Evolutionary conservation across 2,329 filamentous ascomycete genomes (phyloP).

Genomic region (Fusarium armeniacum): DNA sequence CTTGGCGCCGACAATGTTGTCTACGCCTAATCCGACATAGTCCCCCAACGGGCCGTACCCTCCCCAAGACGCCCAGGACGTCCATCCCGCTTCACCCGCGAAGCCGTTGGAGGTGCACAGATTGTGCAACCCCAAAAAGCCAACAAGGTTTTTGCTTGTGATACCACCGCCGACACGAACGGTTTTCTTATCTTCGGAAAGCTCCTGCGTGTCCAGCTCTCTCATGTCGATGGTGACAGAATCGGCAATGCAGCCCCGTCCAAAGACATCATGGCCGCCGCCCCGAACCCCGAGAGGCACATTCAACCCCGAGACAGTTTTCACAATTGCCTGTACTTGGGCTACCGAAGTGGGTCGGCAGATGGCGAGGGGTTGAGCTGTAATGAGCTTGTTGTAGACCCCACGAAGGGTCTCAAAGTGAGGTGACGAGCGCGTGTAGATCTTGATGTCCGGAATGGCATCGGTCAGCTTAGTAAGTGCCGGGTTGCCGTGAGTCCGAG

Average conservation of each 20-base stretch:
- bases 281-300: conserved; percentile 20
- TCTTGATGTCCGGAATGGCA: conserved; percentile 9
- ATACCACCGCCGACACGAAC: conserved; percentile 41
- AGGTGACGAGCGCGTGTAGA: conserved; percentile 10
- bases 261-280: conserved; percentile 31
- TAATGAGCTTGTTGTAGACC: conserved; percentile 18
- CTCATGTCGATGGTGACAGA: conserved; percentile 29
- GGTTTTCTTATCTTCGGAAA: conserved; percentile 43
- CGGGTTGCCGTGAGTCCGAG: background rate
- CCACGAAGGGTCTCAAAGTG: conserved; percentile 10
- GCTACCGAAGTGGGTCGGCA: conserved; percentile 12
- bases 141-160: conserved; percentile 19
- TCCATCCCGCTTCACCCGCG: conserved; percentile 29
- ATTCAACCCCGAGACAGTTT: background rate
- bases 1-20: conserved; percentile 37
- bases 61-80: conserved; percentile 38
- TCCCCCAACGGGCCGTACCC: conserved; percentile 34
- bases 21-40: conserved; percentile 35
- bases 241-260: conserved; percentile 10
- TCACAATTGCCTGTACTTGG: conserved; percentile 7
- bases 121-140: conserved; percentile 23
- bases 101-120: conserved; percentile 39
- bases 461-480: conserved; percentile 4
- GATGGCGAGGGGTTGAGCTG: conserved; percentile 4
- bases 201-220: conserved; percentile 14